Base-by-base conservation (phyloP, 2,329 filamentous ascomycete genomes). In the Colletotrichum melonis region DNA sequence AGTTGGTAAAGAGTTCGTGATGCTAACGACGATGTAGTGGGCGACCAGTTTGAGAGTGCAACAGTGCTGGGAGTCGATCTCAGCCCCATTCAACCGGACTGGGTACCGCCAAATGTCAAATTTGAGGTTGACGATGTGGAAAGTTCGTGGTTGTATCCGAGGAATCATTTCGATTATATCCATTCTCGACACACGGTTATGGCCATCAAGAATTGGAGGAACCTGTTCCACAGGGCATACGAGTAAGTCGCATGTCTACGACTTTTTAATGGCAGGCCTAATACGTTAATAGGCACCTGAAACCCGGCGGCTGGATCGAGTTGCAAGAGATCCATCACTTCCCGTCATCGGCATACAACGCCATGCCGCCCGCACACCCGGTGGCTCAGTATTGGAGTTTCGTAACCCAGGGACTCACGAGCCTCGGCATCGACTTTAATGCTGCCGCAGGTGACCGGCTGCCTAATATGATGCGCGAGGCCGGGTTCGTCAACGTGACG, bases 101-200 rank as follows among this genome's bases (percentile, higher is more conserved):
- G 85, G 84, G 79, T 90, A 12, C 89, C 89, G 4, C 86, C 88
- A 4, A 91, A 90, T 75, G 84, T 89, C 24, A 83, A 83, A 28
- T 90, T 90, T 75, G 81, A 89, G 77, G 84, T 91, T 12, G 89
- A 91, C 71, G 89, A 91, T 74, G 84, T 88, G 30, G 89, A 91
- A 78, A 85, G 84, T 69, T 83, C 85, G 5, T 92, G 89, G 89
- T 78, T 90, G 19, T 85, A 89, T 73, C 86, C 87, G 5, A 77
- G 79, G 4, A 86, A 89, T 72, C 84, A 87, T 64, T 92, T 91
- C 67, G 89, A 92, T 78, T 91, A 90, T 72, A 86, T 92, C 42
- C 90, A 92, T 77, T 86, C 87, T n/a, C 84, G 90, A 3, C 86
- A 89, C 69, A 87, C 88, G 1, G 86, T 88, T 16, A 86, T 88